Conservation (phyloP, 1,139 yeast genomes). For the Pichia sp. region DNA sequence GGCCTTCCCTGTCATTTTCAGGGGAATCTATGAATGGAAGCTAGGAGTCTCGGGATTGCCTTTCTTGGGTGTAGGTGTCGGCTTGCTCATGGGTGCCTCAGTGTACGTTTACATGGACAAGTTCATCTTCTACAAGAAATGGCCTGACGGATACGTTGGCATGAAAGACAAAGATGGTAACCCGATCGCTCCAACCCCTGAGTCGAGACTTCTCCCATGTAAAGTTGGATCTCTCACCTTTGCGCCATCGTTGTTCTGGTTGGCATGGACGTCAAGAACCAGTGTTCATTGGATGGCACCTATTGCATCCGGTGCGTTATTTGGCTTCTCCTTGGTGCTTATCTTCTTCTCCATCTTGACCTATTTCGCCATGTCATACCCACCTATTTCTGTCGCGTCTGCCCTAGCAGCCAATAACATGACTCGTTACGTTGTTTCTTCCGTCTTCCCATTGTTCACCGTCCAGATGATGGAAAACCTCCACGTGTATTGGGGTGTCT, state of each 20-base stretch:
- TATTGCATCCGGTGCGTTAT: slow-evolving; percentile 67
- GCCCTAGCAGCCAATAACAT: slow-evolving; percentile 79
- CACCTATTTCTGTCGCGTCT: slow-evolving; percentile 69
- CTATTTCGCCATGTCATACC: slow-evolving; percentile 70
- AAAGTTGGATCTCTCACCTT: slow-evolving; percentile 48
- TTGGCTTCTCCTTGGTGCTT: slow-evolving; percentile 69
- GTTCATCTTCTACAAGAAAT: slow-evolving; percentile 47
- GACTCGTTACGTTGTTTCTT: slow-evolving; percentile 54
- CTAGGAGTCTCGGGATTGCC: slow-evolving; percentile 63
- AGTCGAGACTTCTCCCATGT: slow-evolving; percentile 38
- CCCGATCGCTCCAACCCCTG: slow-evolving; percentile 43
- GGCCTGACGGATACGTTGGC: slow-evolving; percentile 63
- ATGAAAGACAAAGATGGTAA: slow-evolving; percentile 54
- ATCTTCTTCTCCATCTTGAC: slow-evolving; percentile 70
- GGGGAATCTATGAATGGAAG: slow-evolving; percentile 56
- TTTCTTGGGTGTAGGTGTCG: slow-evolving; percentile 66
- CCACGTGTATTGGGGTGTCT: slow-evolving; percentile 75
- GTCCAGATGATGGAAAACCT: slow-evolving; percentile 66
- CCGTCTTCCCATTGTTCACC: slow-evolving; percentile 70
- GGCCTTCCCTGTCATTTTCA: slow-evolving; percentile 70
- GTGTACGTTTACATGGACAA: slow-evolving; percentile 50
- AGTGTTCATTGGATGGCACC: slow-evolving; percentile 79
- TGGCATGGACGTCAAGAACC: slow-evolving; percentile 69
- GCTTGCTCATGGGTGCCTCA: slow-evolving; percentile 51
- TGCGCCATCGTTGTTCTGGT: slow-evolving; percentile 73